Percentiles rank a stretch among this genome's conserved stretches.
Conservation (phyloP, 1,139 yeast genomes). For the Wickerhamomyces sp. region DNA sequence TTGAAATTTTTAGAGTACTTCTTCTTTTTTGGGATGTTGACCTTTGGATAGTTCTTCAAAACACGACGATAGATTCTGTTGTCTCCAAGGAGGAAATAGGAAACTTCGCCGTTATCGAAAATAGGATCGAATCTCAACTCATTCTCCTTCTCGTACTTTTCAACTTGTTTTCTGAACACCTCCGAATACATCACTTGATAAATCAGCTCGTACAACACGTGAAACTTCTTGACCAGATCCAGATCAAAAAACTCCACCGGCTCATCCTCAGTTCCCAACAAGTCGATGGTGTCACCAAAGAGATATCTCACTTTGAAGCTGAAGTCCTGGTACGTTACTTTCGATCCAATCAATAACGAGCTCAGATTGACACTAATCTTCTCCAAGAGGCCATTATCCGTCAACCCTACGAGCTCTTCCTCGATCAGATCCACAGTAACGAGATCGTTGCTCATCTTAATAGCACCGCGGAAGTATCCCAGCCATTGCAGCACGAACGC, state of each 20-base stretch:
- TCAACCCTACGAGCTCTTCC: constrained; percentile 42
- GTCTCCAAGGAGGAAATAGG: constrained; percentile 20
- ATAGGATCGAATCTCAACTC: constrained; percentile 26
- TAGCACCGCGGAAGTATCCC: constrained; percentile 39
- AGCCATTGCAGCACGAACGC: constrained; percentile 48
- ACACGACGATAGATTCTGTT: constrained; percentile 23
- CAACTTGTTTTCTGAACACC: constrained; percentile 29
- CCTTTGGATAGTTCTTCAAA: constrained; percentile 20
- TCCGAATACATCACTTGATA: constrained; percentile 26
- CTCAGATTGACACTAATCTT: constrained; percentile 39
- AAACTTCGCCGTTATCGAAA: constrained; percentile 24
- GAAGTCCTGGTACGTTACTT: constrained; percentile 32
- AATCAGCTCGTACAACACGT: constrained; percentile 39
- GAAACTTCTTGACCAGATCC: constrained; percentile 40
- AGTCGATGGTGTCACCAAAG: constrained; percentile 32
- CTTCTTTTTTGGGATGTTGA: constrained; percentile 29
- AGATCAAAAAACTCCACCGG: constrained; percentile 34
- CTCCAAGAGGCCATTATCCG: constrained; percentile 32
- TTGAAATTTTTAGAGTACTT: constrained; percentile 31
- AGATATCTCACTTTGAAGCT: constrained; percentile 42
- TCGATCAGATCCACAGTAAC: constrained; percentile 45
- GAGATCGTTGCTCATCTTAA: constrained; percentile 39
- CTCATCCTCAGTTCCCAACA: constrained; percentile 23
- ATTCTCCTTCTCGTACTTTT: constrained; percentile 25
- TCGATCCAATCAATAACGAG: constrained; percentile 28